Evolutionary conservation across 148 eudicot species (phyloP).

Genomic region (Rhododendron ferrugineum): DNA sequence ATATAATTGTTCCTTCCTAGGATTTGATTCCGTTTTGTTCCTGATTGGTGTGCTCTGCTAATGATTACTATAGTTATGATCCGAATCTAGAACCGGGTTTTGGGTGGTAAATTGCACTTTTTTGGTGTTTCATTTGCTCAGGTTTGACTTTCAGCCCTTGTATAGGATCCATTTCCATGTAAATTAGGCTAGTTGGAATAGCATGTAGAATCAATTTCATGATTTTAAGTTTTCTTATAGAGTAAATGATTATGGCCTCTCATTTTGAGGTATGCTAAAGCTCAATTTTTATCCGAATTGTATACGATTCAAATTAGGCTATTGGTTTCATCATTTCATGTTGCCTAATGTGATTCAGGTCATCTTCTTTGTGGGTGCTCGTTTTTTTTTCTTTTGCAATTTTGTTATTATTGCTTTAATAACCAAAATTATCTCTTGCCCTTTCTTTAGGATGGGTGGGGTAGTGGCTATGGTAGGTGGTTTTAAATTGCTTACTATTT

Average conservation of each 20-base stretch:
- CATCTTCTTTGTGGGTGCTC: background rate
- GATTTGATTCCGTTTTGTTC: background rate
- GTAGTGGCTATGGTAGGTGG: background rate
- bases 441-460: background rate
- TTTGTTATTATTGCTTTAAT: background rate
- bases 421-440: background rate
- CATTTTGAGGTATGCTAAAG: constrained; percentile 1
- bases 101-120: background rate
- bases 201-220: background rate
- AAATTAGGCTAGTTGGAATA: background rate
- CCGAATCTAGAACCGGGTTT: background rate
- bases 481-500: background rate
- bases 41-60: background rate
- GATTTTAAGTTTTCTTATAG: background rate
- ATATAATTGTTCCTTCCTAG: background rate
- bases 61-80: background rate
- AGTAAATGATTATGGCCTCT: background rate
- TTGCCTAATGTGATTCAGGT: background rate
- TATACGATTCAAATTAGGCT: background rate
- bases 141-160: background rate
- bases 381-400: background rate
- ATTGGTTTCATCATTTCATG: background rate
- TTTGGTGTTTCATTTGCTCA: background rate
- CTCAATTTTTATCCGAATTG: background rate
- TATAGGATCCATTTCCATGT: background rate